Conservation (phyloP, 2,329 filamentous ascomycete species). For the Elsinoe fawcettii region DNA sequence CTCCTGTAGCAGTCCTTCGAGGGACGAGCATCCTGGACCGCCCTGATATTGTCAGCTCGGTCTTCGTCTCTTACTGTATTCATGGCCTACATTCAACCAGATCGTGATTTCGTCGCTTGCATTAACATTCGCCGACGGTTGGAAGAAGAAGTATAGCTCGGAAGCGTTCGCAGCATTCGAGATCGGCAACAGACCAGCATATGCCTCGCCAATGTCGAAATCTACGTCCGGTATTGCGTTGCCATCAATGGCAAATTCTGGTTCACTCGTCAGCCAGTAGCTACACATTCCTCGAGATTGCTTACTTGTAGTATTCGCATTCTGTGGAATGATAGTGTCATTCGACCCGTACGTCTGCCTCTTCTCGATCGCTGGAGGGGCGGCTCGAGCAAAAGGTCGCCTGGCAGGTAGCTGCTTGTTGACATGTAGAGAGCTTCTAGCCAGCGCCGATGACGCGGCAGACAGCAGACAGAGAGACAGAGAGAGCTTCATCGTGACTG, state of each 20-base stretch:
- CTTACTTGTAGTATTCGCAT: conserved; percentile 36
- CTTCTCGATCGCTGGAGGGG: conserved; percentile 8
- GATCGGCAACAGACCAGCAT: conserved; percentile 51
- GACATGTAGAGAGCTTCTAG: conserved; percentile 22
- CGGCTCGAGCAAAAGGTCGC: conserved; percentile 6
- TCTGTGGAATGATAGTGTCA: conserved; percentile 35
- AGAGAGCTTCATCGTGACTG: conserved; percentile 7
- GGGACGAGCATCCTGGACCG: conserved; percentile 39
- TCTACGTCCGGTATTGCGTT: conserved; percentile 28
- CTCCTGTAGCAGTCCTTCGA: conserved; percentile 44
- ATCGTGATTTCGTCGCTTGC: conserved; percentile 44
- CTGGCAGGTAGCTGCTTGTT: conserved; percentile 22
- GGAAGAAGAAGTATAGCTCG: conserved; percentile 48
- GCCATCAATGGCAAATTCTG: conserved; percentile 20
- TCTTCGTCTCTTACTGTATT: background rate
- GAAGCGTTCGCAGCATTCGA: conserved; percentile 38
- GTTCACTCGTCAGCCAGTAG: background rate
- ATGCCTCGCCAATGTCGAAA: conserved; percentile 42
- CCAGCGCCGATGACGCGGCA: conserved; percentile 8
- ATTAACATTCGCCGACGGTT: conserved; percentile 40
- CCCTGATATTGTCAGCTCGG: conserved; percentile 25
- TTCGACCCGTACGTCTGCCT: conserved; percentile 6
- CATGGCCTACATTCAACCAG: conserved; percentile 31
- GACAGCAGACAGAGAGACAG: conserved; percentile 13
- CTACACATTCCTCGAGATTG: background rate